Percentiles rank a stretch among this genome's conserved stretches.
Evolutionary conservation across 805 yeast genomes (phyloP).

Genomic region (Candida ficus): DNA sequence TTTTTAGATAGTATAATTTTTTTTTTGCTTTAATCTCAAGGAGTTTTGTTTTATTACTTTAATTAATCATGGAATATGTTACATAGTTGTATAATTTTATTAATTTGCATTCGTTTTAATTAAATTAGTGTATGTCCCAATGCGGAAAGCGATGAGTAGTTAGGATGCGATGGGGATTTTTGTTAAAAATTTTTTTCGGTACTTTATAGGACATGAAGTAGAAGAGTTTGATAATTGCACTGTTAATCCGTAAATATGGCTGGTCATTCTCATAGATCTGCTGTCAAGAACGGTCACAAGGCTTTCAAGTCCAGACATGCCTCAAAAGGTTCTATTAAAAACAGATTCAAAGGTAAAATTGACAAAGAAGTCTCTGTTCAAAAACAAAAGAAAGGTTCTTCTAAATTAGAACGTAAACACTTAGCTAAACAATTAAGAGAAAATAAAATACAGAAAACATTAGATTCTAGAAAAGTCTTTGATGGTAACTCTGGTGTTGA

Average conservation of each 20-base stretch:
- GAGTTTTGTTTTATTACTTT: not conserved
- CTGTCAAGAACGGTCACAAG: slow-evolving; percentile 81
- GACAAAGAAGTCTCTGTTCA: slow-evolving; percentile 50
- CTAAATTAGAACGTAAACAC: slow-evolving; percentile 72
- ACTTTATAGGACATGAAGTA: no score
- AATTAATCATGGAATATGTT: not conserved
- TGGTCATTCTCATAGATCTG: slow-evolving; percentile 79
- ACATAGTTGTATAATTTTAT: not conserved
- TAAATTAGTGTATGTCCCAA: not conserved
- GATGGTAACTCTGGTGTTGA: slow-evolving; percentile 80
- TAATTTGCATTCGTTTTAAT: not conserved
- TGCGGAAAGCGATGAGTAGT: slow-evolving; percentile 2
- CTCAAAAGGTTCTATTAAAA: slow-evolving; percentile 81
- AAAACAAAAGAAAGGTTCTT: slow-evolving; percentile 27
- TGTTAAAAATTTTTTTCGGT: not conserved
- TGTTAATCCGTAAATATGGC: no score
- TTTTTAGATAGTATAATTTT: not conserved
- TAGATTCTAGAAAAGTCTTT: slow-evolving; percentile 61
- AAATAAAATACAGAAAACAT: slow-evolving; percentile 59
- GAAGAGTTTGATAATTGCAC: no score
- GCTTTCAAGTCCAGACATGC: slow-evolving; percentile 90
- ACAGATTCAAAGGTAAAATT: slow-evolving; percentile 78
- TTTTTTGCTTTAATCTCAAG: not conserved
- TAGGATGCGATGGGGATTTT: not conserved
- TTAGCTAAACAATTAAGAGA: slow-evolving; percentile 70